Percentiles rank a stretch among this genome's conserved stretches.
These are phyloP conservation scores for Tetradesmus lagerheimii DNA, from an alignment of 139 green algal genomes.

Conservation along the genomic window DNA sequence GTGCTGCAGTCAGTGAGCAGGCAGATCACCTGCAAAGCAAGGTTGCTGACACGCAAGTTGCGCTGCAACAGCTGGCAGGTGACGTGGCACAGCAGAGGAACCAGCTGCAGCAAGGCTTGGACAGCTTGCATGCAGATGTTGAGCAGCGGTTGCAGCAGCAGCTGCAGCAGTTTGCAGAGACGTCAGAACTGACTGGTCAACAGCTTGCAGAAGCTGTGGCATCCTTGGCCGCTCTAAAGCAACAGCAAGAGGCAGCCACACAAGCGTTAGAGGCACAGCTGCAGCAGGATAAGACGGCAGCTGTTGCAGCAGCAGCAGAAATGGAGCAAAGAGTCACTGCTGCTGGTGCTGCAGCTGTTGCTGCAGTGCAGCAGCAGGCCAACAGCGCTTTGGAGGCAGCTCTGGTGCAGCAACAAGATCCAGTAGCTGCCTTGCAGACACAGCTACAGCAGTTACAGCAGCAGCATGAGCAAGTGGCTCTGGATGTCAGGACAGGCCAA, in stretches of 20 bases:
- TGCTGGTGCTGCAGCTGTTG: neutral
- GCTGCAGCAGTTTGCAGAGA: slow-evolving; percentile 7
- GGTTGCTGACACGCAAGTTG: neutral
- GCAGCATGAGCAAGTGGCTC: neutral
- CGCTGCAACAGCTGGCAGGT: neutral
- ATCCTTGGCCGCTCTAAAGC: neutral
- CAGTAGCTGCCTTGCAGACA: neutral
- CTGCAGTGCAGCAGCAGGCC: neutral
- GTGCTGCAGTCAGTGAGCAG: neutral
- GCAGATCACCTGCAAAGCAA: neutral
- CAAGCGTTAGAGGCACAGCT: neutral
- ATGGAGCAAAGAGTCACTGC: neutral
- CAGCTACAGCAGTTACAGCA: neutral
- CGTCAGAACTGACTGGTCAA: neutral
- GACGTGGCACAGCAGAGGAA: neutral
- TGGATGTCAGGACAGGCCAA: neutral
- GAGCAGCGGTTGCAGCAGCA: neutral
- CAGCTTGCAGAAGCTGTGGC: neutral
- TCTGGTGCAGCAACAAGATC: neutral
- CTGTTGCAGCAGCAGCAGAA: neutral
- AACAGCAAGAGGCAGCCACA: neutral
- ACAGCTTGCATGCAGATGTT: neutral
- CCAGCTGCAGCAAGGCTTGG: neutral
- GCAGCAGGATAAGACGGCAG: neutral
- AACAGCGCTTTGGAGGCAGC: neutral